These are phyloP conservation scores for Chaetomium fimeti DNA, from an alignment of 495 filamentous ascomycete genomes.

Conservation along the genomic window DNA sequence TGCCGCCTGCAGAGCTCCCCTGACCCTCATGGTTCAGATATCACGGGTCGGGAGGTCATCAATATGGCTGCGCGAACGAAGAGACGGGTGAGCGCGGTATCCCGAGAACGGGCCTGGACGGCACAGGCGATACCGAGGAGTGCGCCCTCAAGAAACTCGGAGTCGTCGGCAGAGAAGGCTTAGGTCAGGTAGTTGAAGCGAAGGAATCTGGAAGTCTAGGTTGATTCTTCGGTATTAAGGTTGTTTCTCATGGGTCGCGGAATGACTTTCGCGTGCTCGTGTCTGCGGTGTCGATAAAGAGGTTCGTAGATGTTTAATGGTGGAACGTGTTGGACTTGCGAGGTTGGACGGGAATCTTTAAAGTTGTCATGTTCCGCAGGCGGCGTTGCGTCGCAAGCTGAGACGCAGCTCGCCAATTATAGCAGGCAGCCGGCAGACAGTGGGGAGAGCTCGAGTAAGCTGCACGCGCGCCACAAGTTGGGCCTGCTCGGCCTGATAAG, in stretches of 20 bases:
- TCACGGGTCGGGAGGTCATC: constrained; percentile 28
- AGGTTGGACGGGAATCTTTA: constrained; percentile 13
- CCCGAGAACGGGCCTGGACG: not conserved
- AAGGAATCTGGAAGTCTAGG: not conserved
- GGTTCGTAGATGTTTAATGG: constrained; percentile 2
- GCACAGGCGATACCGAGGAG: not conserved
- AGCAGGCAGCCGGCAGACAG: constrained; percentile 13
- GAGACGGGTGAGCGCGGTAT: not conserved
- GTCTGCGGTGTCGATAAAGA: not conserved
- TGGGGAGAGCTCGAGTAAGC: not conserved
- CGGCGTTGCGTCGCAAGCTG: constrained; percentile 29
- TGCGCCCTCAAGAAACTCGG: not conserved
- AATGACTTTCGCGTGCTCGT: not conserved
- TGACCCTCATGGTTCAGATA: constrained; percentile 44
- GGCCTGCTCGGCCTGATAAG: not conserved
- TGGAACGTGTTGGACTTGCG: not conserved
- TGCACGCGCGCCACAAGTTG: constrained; percentile 10
- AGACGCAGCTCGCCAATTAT: constrained; percentile 25
- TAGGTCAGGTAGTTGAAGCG: not conserved
- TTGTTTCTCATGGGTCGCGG: not conserved
- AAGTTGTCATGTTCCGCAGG: constrained; percentile 15
- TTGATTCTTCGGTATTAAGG: not conserved
- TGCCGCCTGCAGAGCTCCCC: constrained; percentile 45
- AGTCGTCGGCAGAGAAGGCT: not conserved
- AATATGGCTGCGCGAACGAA: constrained; percentile 19